phyloP scores from a whole-genome alignment of 208 protist genomes.

The Novymonas esmeraldas region DNA sequence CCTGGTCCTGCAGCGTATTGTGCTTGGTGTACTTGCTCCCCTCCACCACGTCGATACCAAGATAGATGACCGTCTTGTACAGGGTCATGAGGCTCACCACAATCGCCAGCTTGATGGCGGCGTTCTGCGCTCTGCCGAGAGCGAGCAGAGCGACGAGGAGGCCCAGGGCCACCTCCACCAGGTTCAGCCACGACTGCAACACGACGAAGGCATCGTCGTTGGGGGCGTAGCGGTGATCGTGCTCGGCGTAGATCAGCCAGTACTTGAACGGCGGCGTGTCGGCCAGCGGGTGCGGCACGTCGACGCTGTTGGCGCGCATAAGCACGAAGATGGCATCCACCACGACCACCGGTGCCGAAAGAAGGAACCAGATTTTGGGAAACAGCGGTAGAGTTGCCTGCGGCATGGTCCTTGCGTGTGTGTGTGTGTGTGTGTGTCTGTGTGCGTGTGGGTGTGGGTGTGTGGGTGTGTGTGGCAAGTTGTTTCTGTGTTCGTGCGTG shows the following conservation, averaged over 20 bases:
- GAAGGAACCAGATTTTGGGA: constrained; percentile 65
- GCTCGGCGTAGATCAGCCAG: constrained; percentile 71
- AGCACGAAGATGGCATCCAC: constrained; percentile 78
- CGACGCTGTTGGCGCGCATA: constrained; percentile 26
- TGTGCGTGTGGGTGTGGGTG: not conserved
- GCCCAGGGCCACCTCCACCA: constrained; percentile 63
- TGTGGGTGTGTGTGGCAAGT: not conserved
- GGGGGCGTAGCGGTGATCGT: constrained; percentile 75
- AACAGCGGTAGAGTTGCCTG: constrained; percentile 48
- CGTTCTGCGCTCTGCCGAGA: constrained; percentile 7
- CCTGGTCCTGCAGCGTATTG: constrained; percentile 49
- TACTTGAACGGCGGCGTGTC: constrained; percentile 53
- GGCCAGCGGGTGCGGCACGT: constrained; percentile 51
- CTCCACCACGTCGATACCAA: constrained; percentile 65
- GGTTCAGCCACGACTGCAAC: constrained; percentile 82
- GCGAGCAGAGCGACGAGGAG: constrained; percentile 43
- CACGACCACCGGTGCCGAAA: constrained; percentile 58
- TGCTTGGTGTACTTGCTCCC: constrained; percentile 69
- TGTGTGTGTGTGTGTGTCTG: not conserved
- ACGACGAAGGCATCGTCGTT: constrained; percentile 89
- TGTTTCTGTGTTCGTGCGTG: constrained; percentile 1
- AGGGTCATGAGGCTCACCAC: constrained; percentile 71
- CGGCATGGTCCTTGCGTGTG: constrained; percentile 19
- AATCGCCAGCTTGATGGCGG: constrained; percentile 51
- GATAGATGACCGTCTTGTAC: constrained; percentile 85